phyloP scores from a whole-genome alignment of 768 basidiomycete genomes.

The Amanita rubescens region DNA sequence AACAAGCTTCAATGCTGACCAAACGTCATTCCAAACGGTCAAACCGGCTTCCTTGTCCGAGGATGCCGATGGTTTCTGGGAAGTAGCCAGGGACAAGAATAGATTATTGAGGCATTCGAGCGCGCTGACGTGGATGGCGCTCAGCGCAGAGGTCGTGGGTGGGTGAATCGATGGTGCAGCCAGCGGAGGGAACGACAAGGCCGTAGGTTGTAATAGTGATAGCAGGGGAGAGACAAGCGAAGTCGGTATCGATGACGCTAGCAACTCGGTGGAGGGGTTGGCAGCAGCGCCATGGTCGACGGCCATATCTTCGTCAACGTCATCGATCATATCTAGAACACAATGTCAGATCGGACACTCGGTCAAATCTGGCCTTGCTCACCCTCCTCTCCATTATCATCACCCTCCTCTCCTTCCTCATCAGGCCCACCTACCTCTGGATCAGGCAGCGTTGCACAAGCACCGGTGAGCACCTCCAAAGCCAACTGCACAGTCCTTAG shows the following conservation, averaged over 20 bases:
- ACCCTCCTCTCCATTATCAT: conserved; percentile 26
- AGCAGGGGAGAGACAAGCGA: conserved; percentile 64
- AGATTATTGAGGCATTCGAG: conserved; percentile 89
- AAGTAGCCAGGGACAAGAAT: conserved; percentile 62
- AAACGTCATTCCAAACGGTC: conserved; percentile 57
- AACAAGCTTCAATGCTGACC: conserved; percentile 51
- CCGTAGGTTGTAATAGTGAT: conserved; percentile 62
- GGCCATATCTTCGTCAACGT: conserved; percentile 32
- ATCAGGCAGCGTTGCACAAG: conserved; percentile 84
- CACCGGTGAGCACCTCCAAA: conserved; percentile 82
- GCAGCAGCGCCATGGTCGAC: conserved; percentile 33
- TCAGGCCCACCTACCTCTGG: conserved; percentile 40
- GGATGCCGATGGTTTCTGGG: conserved; percentile 32
- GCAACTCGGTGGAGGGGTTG: conserved; percentile 15
- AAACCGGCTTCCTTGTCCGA: conserved; percentile 42
- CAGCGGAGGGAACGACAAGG: conserved; percentile 76
- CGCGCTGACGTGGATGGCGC: conserved; percentile 77
- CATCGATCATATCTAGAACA: conserved; percentile 12
- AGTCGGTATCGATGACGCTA: conserved; percentile 40
- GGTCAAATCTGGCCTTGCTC: conserved; percentile 12
- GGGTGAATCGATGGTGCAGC: conserved; percentile 69
- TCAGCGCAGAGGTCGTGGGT: conserved; percentile 80
- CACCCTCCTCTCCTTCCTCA: conserved; percentile 30
- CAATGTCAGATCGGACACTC: not conserved
- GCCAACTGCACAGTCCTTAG: conserved; percentile 72